A percentile compares a stretch with the other conserved stretches of the same genome.
phyloP scores from a whole-genome alignment of 345 rosid genomes.

The Dovyalis caffra region DNA sequence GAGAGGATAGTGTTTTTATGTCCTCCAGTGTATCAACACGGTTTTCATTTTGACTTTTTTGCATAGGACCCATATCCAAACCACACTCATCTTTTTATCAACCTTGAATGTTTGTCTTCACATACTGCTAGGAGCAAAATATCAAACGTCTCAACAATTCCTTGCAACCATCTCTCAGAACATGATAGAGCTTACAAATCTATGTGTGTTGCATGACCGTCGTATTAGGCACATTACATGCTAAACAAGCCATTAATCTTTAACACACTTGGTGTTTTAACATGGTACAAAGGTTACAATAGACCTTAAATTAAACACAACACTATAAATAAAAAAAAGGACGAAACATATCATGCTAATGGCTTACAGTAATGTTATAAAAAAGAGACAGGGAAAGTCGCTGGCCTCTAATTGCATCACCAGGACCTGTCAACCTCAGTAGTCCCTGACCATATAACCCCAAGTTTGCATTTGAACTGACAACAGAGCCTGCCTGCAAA shows the following conservation, averaged over 20 bases:
- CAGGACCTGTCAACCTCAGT: slow-evolving; percentile 69
- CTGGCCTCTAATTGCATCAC: slow-evolving; percentile 94
- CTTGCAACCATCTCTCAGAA: not conserved
- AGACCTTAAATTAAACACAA: slow-evolving; percentile 1
- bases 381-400: slow-evolving; percentile 89
- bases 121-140: not conserved
- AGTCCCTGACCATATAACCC: slow-evolving; percentile 95
- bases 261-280: not conserved
- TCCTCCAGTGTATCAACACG: not conserved
- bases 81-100: not conserved
- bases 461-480: slow-evolving; percentile 83
- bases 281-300: not conserved
- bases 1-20: not conserved
- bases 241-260: not conserved
- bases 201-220: not conserved
- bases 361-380: slow-evolving; percentile 90
- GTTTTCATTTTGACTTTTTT: not conserved
- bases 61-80: not conserved
- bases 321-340: slow-evolving; percentile 3
- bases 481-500: slow-evolving; percentile 75
- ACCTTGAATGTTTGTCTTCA: not conserved
- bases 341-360: slow-evolving; percentile 12
- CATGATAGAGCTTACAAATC: not conserved
- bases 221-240: not conserved
- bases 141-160: too few species aligned